Conservation (phyloP, 805 yeast genomes). For the Maudiozyma serrabonitensis region DNA sequence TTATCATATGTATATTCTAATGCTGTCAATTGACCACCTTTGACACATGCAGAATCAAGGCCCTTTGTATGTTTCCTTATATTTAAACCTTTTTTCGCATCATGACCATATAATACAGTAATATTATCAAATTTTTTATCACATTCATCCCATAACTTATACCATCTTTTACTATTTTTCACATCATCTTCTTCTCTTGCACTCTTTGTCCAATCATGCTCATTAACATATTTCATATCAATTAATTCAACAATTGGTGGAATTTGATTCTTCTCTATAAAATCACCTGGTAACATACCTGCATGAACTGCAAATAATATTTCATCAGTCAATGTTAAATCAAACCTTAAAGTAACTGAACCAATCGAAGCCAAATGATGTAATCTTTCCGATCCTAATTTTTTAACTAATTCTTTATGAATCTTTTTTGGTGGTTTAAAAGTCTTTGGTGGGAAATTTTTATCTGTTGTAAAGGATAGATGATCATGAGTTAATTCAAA, state of each 20-base stretch:
- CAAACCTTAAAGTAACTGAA: constrained; percentile 12
- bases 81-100: constrained; percentile 68
- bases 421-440: constrained; percentile 10
- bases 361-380: constrained; percentile 14
- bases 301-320: constrained; percentile 68
- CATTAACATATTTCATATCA: constrained; percentile 59
- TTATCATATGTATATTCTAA: constrained; percentile 21
- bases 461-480: constrained; percentile 11
- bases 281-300: constrained; percentile 61
- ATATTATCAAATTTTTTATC: constrained; percentile 20
- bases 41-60: constrained; percentile 72
- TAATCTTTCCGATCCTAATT: constrained; percentile 15
- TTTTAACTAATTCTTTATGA: constrained; percentile 15
- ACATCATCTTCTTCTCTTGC: constrained; percentile 17
- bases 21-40: constrained; percentile 63
- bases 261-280: constrained; percentile 20
- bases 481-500: constrained; percentile 11
- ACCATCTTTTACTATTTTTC: constrained; percentile 39
- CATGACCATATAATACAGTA: constrained; percentile 77
- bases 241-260: constrained; percentile 39
- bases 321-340: constrained; percentile 9
- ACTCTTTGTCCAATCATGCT: constrained; percentile 45
- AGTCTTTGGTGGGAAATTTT: constrained; percentile 11
- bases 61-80: constrained; percentile 63
- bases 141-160: constrained; percentile 40